Percentiles rank a stretch among this genome's conserved stretches.
phyloP scores from a whole-genome alignment of 2,329 filamentous ascomycete genomes.

The Ophiostoma sp. region DNA sequence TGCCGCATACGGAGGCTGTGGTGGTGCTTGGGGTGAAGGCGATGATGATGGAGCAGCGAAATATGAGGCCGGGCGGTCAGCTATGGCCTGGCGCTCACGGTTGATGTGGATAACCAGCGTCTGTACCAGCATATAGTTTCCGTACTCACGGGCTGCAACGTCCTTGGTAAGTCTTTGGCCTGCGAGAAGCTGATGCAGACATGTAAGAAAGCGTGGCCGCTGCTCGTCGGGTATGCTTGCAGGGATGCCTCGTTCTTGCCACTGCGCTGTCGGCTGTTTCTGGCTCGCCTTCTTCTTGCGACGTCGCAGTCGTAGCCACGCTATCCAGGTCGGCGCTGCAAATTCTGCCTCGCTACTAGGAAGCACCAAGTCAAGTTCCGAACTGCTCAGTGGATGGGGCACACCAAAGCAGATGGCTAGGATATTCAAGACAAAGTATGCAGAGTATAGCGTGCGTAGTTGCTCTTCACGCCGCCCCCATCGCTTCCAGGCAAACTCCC shows the following conservation, averaged over 20 bases:
- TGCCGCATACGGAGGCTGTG: neutral
- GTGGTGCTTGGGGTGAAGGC: neutral
- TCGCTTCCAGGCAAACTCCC: neutral
- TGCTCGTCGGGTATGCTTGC: neutral
- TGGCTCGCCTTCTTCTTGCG: neutral
- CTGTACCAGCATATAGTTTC: slow-evolving; percentile 17
- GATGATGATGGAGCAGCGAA: too few species aligned
- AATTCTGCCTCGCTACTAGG: slow-evolving; percentile 14
- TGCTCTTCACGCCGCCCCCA: slow-evolving; percentile 8
- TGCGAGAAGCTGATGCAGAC: slow-evolving; percentile 4
- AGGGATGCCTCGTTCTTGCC: too few species aligned
- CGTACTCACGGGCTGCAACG: slow-evolving; percentile 4
- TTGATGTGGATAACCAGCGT: slow-evolving; percentile 13
- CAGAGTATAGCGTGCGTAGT: slow-evolving; percentile 15
- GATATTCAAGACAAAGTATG: slow-evolving; percentile 14
- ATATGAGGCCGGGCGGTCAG: neutral
- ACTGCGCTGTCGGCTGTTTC: neutral
- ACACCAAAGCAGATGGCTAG: slow-evolving; percentile 15
- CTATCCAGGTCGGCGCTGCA: neutral
- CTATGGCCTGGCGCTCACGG: neutral
- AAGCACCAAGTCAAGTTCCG: slow-evolving; percentile 2
- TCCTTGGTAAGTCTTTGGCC: slow-evolving; percentile 13
- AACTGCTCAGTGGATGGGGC: slow-evolving; percentile 3
- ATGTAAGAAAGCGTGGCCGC: neutral
- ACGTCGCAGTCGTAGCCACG: slow-evolving; percentile 9